Conservation (phyloP, 2,329 filamentous ascomycete species). For the Penicillium sp. region DNA sequence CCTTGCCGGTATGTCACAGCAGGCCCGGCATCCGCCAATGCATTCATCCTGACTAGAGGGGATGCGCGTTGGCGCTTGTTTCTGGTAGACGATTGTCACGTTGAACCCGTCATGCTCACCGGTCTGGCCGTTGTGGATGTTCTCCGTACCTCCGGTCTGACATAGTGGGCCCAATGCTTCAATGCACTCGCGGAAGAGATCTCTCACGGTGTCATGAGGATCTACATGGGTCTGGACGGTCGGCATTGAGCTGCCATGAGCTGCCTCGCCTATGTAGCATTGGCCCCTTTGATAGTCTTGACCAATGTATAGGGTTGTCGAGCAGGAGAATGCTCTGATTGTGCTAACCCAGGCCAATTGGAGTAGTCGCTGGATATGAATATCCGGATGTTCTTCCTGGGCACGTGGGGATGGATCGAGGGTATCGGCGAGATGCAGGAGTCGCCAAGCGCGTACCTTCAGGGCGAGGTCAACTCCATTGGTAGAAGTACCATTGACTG, state of each 20-base stretch:
- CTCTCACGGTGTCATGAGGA: conserved; percentile 5
- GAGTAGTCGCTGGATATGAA: conserved; percentile 11
- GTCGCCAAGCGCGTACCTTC: not conserved
- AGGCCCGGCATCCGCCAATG: not conserved
- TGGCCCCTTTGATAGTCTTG: conserved; percentile 7
- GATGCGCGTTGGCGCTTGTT: not conserved
- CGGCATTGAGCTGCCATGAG: not conserved
- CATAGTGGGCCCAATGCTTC: not conserved
- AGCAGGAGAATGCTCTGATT: conserved; percentile 4
- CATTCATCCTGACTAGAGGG: not conserved
- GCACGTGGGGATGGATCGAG: not conserved
- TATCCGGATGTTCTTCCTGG: conserved; percentile 3
- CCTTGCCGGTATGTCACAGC: not conserved
- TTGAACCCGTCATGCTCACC: not conserved
- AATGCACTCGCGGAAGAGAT: conserved; percentile 3
- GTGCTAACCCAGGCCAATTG: conserved; percentile 11
- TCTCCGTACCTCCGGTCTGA: not conserved
- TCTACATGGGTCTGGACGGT: conserved; percentile 9
- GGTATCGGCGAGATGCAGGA: conserved; percentile 7
- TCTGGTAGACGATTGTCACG: conserved; percentile 6
- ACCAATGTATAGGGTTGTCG: conserved; percentile 8
- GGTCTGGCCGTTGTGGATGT: not conserved
- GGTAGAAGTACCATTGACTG: not conserved
- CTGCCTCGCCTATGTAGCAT: conserved; percentile 7
- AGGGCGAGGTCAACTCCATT: not conserved